phyloP scores from a whole-genome alignment of 495 filamentous ascomycete species.

The Staphylotrichum tortipilum region DNA sequence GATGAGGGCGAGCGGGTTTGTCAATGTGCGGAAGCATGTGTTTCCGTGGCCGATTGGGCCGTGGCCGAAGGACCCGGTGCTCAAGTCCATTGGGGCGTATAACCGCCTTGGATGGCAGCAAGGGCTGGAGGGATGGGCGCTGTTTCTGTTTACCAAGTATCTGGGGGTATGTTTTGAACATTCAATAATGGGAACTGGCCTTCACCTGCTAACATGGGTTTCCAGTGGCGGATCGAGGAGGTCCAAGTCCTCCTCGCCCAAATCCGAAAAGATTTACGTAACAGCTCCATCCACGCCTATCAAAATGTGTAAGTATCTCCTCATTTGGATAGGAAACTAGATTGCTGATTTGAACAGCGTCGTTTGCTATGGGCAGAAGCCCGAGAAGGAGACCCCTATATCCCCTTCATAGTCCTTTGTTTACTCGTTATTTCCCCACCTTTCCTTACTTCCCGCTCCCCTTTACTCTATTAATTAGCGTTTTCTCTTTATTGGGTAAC shows the following conservation, averaged over 20 bases:
- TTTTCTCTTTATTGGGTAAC: too few species aligned
- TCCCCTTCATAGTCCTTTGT: too few species aligned
- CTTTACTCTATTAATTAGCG: too few species aligned
- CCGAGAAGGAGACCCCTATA: too few species aligned
- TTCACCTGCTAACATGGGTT: not conserved
- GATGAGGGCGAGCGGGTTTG: not conserved
- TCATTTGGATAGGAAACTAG: not conserved
- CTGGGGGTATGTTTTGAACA: not conserved
- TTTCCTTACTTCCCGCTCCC: too few species aligned
- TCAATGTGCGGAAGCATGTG: not conserved
- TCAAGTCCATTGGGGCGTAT: not conserved
- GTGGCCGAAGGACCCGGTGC: not conserved
- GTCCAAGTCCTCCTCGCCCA: not conserved
- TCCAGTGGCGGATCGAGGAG: not conserved
- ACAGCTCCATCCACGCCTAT: not conserved
- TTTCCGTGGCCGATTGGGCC: not conserved
- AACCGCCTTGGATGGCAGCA: not conserved
- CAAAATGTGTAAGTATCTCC: not conserved
- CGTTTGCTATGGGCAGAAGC: not conserved
- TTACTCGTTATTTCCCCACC: too few species aligned
- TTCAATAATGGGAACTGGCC: not conserved
- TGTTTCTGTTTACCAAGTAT: not conserved
- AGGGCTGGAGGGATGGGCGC: not conserved
- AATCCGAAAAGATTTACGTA: not conserved
- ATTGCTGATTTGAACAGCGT: not conserved